These are phyloP conservation scores for Pseudocercospora pini-densiflorae DNA, from an alignment of 2,329 filamentous ascomycete genomes.

Conservation along the genomic window DNA sequence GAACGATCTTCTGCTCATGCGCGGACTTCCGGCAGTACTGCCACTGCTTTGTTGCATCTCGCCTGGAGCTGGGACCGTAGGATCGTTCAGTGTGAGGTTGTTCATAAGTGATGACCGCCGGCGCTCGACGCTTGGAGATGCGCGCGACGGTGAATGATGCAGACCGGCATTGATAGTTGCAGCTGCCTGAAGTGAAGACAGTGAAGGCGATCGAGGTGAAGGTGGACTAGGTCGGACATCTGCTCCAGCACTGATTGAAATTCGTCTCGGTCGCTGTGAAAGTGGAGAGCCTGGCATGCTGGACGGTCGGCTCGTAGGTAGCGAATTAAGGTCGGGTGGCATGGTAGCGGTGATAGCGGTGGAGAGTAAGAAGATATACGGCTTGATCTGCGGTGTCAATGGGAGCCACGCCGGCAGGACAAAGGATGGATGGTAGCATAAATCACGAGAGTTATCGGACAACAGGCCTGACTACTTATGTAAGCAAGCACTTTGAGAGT, in stretches of 20 bases:
- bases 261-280: constrained; percentile 35
- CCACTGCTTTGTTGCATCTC: constrained; percentile 62
- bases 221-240: constrained; percentile 53
- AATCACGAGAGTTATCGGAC: not conserved
- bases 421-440: not conserved
- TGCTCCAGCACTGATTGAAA: constrained; percentile 40
- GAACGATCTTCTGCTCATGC: constrained; percentile 37
- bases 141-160: constrained; percentile 52
- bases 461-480: too few species aligned
- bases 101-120: constrained; percentile 72
- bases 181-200: constrained; percentile 73
- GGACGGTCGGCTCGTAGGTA: constrained; percentile 43
- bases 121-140: constrained; percentile 54
- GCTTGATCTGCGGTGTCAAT: not conserved
- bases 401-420: not conserved
- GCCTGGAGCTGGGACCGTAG: constrained; percentile 67
- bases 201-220: constrained; percentile 66
- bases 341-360: constrained; percentile 38
- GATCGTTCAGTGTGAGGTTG: constrained; percentile 76
- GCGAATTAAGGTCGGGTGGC: constrained; percentile 64
- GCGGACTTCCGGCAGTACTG: constrained; percentile 36
- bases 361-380: not conserved
- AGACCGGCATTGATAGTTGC: constrained; percentile 75
- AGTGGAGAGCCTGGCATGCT: constrained; percentile 40
- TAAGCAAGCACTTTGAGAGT: too few species aligned